phyloP scores from a whole-genome alignment of 2,329 filamentous ascomycete species.

The Cercospora sojina region DNA sequence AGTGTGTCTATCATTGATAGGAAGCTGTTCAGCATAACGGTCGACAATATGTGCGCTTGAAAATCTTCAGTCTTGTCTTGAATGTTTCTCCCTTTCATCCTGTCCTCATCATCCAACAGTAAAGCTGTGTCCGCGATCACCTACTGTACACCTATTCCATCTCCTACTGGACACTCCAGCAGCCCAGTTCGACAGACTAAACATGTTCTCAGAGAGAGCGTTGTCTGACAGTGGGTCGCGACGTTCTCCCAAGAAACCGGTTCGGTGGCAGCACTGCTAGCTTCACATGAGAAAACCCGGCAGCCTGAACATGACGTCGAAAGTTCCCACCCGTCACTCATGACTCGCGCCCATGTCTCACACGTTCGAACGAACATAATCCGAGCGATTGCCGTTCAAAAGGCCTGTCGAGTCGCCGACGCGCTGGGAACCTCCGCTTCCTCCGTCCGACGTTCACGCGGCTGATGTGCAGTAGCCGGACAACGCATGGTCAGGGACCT shows the following conservation, averaged over 20 bases:
- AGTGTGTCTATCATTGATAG: background rate
- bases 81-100: background rate
- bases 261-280: background rate
- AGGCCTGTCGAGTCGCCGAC: background rate
- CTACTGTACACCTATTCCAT: background rate
- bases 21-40: no score
- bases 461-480: conserved; percentile 5
- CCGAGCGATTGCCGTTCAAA: background rate
- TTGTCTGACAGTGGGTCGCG: background rate
- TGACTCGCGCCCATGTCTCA: background rate
- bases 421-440: background rate
- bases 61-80: background rate
- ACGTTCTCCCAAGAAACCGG: background rate
- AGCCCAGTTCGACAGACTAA: background rate
- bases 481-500: background rate
- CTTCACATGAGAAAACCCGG: background rate
- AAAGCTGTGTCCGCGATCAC: background rate
- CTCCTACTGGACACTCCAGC: background rate
- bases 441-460: background rate
- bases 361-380: background rate
- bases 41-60: background rate
- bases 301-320: background rate
- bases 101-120: background rate
- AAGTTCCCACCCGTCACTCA: background rate
- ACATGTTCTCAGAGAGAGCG: background rate